Evolutionary conservation across 208 protist genomes (phyloP).

Genomic region (Endotrypanum monterogeii): DNA sequence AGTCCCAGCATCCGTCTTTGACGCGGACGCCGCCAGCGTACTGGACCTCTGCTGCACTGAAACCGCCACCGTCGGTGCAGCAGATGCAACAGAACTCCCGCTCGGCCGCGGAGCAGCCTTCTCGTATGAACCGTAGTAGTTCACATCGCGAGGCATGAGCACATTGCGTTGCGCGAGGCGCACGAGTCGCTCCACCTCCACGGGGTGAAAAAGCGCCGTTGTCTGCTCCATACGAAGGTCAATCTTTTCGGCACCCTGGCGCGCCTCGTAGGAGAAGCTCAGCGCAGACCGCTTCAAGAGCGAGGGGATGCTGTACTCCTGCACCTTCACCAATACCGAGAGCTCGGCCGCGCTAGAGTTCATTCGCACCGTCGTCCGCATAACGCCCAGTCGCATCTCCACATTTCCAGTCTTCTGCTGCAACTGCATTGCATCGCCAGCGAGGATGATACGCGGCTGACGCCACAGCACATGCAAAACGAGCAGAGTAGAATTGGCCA

Average conservation of each 20-base stretch:
- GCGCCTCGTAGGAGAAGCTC: constrained; percentile 39
- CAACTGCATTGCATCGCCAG: constrained; percentile 58
- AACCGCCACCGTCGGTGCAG: background rate
- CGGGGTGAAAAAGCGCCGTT: constrained; percentile 52
- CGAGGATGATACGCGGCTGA: constrained; percentile 72
- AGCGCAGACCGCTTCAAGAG: constrained; percentile 65
- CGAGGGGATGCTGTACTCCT: constrained; percentile 71
- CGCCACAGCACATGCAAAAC: constrained; percentile 71
- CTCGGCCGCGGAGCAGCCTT: constrained; percentile 6
- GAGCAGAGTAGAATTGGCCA: constrained; percentile 51
- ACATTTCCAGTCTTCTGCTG: constrained; percentile 37
- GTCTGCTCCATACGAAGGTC: constrained; percentile 58
- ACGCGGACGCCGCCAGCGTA: background rate
- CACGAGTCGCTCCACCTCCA: constrained; percentile 67
- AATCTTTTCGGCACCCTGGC: constrained; percentile 22
- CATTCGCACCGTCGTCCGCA: constrained; percentile 55
- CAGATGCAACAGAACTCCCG: background rate
- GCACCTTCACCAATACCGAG: constrained; percentile 43
- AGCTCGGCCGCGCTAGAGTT: constrained; percentile 41
- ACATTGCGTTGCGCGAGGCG: constrained; percentile 69
- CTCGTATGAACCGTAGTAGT: constrained; percentile 52
- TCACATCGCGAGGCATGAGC: constrained; percentile 39
- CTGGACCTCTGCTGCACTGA: background rate
- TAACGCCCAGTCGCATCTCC: constrained; percentile 71
- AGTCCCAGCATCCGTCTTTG: background rate